Conservation (phyloP, 1,284 basidiomycete genomes). For the Fomitopsis schrenkii region DNA sequence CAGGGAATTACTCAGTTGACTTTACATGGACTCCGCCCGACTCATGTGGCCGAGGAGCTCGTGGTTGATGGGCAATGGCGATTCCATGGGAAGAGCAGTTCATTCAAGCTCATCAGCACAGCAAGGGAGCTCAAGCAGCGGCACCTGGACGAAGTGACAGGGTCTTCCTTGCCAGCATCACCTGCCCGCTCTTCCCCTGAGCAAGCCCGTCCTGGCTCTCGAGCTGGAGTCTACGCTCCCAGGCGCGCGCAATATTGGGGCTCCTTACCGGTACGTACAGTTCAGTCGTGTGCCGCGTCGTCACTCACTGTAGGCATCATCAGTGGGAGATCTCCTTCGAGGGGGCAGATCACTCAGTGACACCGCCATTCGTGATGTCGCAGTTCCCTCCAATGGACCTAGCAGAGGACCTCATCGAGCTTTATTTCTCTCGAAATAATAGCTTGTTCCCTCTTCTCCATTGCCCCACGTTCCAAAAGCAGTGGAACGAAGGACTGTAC, state of each 20-base stretch:
- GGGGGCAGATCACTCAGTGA: constrained; percentile 31
- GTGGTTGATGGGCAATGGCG: constrained; percentile 35
- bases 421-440: constrained; percentile 45
- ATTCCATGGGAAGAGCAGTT: constrained; percentile 62
- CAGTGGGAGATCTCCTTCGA: constrained; percentile 64
- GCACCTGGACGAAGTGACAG: constrained; percentile 35
- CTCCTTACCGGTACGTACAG: constrained; percentile 15
- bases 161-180: constrained; percentile 8
- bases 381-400: constrained; percentile 56
- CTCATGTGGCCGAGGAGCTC: constrained; percentile 6
- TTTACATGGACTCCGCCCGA: constrained; percentile 32
- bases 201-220: constrained; percentile 3
- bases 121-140: constrained; percentile 50
- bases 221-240: neutral
- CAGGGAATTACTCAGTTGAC: constrained; percentile 37
- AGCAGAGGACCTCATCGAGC: constrained; percentile 38
- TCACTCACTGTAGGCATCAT: neutral
- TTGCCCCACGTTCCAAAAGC: constrained; percentile 41
- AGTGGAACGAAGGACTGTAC: constrained; percentile 39
- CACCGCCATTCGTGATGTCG: constrained; percentile 35
- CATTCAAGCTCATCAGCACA: constrained; percentile 48
- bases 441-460: constrained; percentile 45
- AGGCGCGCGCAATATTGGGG: constrained; percentile 19
- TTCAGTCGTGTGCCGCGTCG: neutral
- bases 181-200: constrained; percentile 11